Evolutionary conservation across 2,329 filamentous ascomycete genomes (phyloP), one percentile per base, ranked within the genome.

Genomic region (Orbilia quercus): DNA sequence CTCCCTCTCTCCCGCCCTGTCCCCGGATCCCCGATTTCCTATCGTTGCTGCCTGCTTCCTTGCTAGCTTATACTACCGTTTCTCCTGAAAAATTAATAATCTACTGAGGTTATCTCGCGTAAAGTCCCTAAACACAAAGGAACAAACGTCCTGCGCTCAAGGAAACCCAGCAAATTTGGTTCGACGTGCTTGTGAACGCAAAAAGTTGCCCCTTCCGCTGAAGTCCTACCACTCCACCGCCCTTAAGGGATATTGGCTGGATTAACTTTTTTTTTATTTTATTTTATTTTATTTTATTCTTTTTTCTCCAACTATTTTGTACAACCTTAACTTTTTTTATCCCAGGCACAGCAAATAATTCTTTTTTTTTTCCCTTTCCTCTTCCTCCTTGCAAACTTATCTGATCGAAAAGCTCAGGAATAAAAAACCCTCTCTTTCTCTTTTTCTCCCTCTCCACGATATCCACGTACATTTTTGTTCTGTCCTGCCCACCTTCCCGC

Each of bases 1-100:
- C 53, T 57, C 53, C 7, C 31, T 51, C 23, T 44, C 53, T 31
- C 47, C 62, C 16, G 44, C 62, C 62, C 45, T 50, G 51, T 53
- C 14, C 40, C 28, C 5, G 28, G 9, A 5, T 9, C 40, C 59
- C 31, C 62, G 34, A 65, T 50, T 55, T 34, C 42, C 42, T 23
- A 44, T 38, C n/a, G 53, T 44, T 66, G 62, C 62, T 66, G 62
- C 62, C 62, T 66, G 53, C 31, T 31, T 51, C 50, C n/a, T n/a
- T n/a, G n/a, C n/a, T n/a, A n/a, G n/a, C n/a, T n/a, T n/a, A n/a
- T n/a, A n/a, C 22, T 22, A 51, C 51, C 22, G 44, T 38, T 44
- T 66, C 62, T 66, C 62, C 62, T 66, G 62, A 59, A 66, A 50
- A 50, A 66, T 58, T 66, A 66, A 58, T 66, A 58, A 66, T 66